Evolutionary conservation across 768 basidiomycete genomes (phyloP).

Genomic region (Lactarius sp.): DNA sequence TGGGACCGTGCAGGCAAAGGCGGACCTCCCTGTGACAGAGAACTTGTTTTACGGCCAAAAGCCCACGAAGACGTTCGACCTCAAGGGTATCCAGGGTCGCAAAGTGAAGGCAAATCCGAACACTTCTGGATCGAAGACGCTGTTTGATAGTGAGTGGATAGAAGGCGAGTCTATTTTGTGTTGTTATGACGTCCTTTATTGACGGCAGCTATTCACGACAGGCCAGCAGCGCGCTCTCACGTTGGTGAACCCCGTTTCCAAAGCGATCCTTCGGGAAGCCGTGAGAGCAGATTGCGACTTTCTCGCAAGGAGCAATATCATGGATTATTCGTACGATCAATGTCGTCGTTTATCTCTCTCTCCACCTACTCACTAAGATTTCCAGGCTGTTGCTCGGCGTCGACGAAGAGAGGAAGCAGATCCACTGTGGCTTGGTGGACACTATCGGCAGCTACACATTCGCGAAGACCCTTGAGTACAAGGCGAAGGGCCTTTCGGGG

Average conservation of each 20-base stretch:
- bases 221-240: constrained; percentile 63
- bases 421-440: constrained; percentile 77
- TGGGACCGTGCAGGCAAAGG: constrained; percentile 57
- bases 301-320: constrained; percentile 69
- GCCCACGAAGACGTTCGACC: constrained; percentile 66
- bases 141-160: constrained; percentile 84
- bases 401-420: constrained; percentile 58
- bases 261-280: constrained; percentile 64
- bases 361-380: neutral
- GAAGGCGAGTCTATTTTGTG: constrained; percentile 43
- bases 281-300: constrained; percentile 69
- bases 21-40: constrained; percentile 81
- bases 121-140: constrained; percentile 45
- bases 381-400: constrained; percentile 66
- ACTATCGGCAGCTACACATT: constrained; percentile 85
- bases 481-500: constrained; percentile 60
- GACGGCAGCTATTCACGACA: constrained; percentile 26
- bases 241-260: constrained; percentile 67
- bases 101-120: constrained; percentile 51
- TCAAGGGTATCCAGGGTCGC: constrained; percentile 79
- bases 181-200: neutral
- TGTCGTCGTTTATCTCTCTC: neutral
- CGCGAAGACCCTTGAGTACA: constrained; percentile 82
- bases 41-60: constrained; percentile 73
- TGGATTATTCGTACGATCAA: constrained; percentile 75